Evolutionary conservation across 768 basidiomycete species (phyloP).

Genomic region (Hericium alpestre): DNA sequence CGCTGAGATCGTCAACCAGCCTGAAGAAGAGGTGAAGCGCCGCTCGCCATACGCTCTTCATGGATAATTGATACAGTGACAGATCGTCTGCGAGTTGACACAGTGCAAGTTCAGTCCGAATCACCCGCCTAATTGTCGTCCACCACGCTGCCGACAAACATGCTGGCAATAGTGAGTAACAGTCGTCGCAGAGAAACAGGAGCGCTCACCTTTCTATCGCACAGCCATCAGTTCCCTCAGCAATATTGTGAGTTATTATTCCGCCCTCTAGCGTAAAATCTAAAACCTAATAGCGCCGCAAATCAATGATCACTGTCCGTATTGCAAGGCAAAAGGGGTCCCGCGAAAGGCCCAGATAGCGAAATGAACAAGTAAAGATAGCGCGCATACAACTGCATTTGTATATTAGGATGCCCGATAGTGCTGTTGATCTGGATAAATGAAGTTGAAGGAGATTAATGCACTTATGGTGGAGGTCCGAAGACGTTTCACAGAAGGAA

Average conservation of each 20-base stretch:
- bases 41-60: neutral
- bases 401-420: neutral
- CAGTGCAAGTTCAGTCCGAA: constrained; percentile 55
- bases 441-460: neutral
- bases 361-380: neutral
- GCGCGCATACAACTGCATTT: neutral
- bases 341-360: neutral
- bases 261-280: neutral
- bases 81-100: constrained; percentile 54
- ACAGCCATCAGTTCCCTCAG: neutral
- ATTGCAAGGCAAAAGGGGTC: constrained; percentile 1
- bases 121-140: constrained; percentile 40
- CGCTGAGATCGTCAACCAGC: neutral
- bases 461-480: neutral
- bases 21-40: neutral
- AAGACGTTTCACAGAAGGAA: neutral
- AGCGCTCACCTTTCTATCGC: neutral
- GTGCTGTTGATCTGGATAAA: neutral
- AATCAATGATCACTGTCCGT: constrained; percentile 11
- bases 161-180: constrained; percentile 64
- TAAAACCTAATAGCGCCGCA: constrained; percentile 6
- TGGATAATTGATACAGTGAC: neutral
- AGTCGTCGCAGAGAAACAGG: neutral
- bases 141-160: constrained; percentile 40
- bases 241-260: neutral